Conservation (phyloP, 2,329 filamentous ascomycete species). For the Hymenoscyphus fraxineus region DNA sequence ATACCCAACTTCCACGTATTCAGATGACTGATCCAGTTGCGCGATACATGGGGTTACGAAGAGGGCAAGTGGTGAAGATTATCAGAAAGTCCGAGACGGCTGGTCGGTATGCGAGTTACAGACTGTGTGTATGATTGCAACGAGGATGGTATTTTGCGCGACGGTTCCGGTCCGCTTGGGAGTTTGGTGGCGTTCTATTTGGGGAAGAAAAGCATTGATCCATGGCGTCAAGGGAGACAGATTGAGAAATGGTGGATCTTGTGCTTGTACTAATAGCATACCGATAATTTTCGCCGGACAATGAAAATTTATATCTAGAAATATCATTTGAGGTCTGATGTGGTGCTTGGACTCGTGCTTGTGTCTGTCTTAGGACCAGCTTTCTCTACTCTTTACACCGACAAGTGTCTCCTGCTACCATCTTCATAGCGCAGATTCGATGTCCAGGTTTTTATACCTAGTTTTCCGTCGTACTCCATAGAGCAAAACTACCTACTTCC, state of each 20-base stretch:
- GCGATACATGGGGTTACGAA: conserved; percentile 82
- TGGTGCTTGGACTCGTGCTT: neutral
- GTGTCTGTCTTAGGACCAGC: neutral
- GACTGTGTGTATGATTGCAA: conserved; percentile 55
- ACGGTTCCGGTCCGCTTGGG: conserved; percentile 9
- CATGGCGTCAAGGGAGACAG: conserved; percentile 20
- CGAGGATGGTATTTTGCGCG: neutral
- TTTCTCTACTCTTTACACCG: neutral
- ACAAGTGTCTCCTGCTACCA: neutral
- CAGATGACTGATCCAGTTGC: conserved; percentile 89
- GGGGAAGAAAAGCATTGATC: conserved; percentile 22
- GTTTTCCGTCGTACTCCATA: too few relatives aligned
- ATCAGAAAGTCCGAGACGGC: conserved; percentile 94
- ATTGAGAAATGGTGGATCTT: conserved; percentile 17
- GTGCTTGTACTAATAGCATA: conserved; percentile 17
- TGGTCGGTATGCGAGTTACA: conserved; percentile 92
- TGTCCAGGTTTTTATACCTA: too few relatives aligned
- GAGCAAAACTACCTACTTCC: too few relatives aligned
- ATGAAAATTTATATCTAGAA: neutral
- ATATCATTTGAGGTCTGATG: neutral
- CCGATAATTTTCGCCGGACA: conserved; percentile 3
- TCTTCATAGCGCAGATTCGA: too few relatives aligned
- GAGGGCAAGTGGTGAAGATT: conserved; percentile 97
- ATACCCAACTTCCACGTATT: conserved; percentile 93
- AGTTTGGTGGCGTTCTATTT: conserved; percentile 20